These are phyloP conservation scores for Penicillium tannophilum DNA, from an alignment of 495 filamentous ascomycete genomes.

Conservation along the genomic window DNA sequence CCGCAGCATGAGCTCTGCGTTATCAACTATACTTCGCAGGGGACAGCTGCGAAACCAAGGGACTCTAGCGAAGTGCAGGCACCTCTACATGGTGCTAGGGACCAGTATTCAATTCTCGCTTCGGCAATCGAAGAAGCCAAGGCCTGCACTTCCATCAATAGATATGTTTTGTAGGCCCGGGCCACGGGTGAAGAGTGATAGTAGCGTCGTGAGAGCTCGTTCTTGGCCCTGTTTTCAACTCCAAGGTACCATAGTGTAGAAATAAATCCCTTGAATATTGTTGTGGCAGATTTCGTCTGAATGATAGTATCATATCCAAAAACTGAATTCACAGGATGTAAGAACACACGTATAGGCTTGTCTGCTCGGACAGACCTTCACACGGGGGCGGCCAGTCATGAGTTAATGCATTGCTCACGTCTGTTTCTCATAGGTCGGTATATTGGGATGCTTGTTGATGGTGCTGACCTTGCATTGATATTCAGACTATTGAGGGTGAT, in stretches of 20 bases:
- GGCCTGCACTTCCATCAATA: slow-evolving; percentile 1
- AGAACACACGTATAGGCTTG: neutral
- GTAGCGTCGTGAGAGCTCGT: neutral
- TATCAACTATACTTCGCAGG: slow-evolving; percentile 5
- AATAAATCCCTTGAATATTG: neutral
- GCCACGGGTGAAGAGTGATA: slow-evolving; percentile 6
- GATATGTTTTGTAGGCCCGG: neutral
- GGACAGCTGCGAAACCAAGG: neutral
- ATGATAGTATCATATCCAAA: slow-evolving; percentile 2
- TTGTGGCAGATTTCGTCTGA: slow-evolving; percentile 1
- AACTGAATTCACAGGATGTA: neutral
- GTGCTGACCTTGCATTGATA: no score
- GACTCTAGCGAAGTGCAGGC: slow-evolving; percentile 5
- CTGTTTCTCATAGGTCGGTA: no score
- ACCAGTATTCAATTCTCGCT: slow-evolving; percentile 7
- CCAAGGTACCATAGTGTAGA: neutral
- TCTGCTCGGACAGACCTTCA: slow-evolving; percentile 1
- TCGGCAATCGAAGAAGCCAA: slow-evolving; percentile 5
- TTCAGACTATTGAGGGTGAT: no score
- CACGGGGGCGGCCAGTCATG: neutral
- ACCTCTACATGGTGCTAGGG: slow-evolving; percentile 7
- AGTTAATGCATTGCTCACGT: neutral
- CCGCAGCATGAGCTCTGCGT: slow-evolving; percentile 1
- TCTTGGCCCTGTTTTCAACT: slow-evolving; percentile 1
- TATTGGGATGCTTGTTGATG: no score